Evolutionary conservation across 1,284 basidiomycete genomes (phyloP).

Genomic region (Hymenochaete sp.): DNA sequence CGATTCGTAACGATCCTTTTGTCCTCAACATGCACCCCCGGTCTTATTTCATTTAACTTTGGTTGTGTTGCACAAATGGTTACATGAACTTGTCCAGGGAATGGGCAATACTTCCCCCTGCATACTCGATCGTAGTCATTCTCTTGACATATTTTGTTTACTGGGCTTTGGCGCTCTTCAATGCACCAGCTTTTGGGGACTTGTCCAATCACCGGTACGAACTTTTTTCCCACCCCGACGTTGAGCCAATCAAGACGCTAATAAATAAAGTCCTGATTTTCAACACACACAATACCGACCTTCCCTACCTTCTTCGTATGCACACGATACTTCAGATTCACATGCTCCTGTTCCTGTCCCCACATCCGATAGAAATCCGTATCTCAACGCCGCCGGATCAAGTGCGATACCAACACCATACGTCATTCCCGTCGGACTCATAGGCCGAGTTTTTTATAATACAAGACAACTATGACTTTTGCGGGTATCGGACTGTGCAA

Average conservation of each 20-base stretch:
- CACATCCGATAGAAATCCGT: slow-evolving; percentile 38
- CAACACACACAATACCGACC: too few relatives aligned
- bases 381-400: slow-evolving; percentile 37
- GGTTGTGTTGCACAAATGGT: not conserved
- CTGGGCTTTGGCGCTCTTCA: slow-evolving; percentile 62
- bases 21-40: too few relatives aligned
- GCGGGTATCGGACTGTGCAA: too few relatives aligned
- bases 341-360: slow-evolving; percentile 39
- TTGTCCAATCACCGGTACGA: slow-evolving; percentile 57
- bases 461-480: too few relatives aligned
- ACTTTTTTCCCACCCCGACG: too few relatives aligned
- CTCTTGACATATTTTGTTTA: slow-evolving; percentile 75
- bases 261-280: too few relatives aligned
- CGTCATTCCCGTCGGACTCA: slow-evolving; percentile 75
- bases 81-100: slow-evolving; percentile 55
- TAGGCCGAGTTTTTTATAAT: slow-evolving; percentile 66
- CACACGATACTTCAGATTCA: slow-evolving; percentile 35
- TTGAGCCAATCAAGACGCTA: too few relatives aligned
- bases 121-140: slow-evolving; percentile 65
- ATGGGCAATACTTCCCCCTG: slow-evolving; percentile 80
- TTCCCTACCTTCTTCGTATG: slow-evolving; percentile 18
- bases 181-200: slow-evolving; percentile 64
- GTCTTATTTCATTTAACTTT: slow-evolving; percentile 4
- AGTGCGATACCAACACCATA: slow-evolving; percentile 55
- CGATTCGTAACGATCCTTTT: slow-evolving; percentile 48